phyloP scores from a whole-genome alignment of 306 rosid genomes.

The Castanea mollissima region DNA sequence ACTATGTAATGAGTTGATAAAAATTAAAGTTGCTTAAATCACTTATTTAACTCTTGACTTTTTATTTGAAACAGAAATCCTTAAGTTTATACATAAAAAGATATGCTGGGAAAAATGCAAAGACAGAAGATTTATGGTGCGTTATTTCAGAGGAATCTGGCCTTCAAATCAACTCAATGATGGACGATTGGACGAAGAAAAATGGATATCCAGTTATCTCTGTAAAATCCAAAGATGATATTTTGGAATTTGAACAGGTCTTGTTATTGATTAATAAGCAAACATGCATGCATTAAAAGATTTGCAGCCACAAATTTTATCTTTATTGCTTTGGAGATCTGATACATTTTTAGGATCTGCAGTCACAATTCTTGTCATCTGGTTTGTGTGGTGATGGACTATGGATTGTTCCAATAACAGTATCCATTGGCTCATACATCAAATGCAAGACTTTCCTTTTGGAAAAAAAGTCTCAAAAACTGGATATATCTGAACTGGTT shows the following conservation, averaged over 20 bases:
- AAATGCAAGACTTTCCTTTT: slow-evolving; percentile 40
- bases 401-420: slow-evolving; percentile 61
- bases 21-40: not conserved
- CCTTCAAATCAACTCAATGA: slow-evolving; percentile 41
- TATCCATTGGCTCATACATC: slow-evolving; percentile 48
- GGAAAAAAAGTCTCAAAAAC: slow-evolving; percentile 33
- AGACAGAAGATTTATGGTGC: slow-evolving; percentile 60
- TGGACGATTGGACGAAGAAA: slow-evolving; percentile 62
- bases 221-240: slow-evolving; percentile 35
- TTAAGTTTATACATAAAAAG: slow-evolving; percentile 45
- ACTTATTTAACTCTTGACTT: slow-evolving; percentile 4
- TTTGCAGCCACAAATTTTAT: not conserved
- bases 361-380: slow-evolving; percentile 53
- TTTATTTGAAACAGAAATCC: slow-evolving; percentile 47
- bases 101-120: slow-evolving; percentile 55
- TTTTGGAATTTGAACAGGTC: slow-evolving; percentile 61
- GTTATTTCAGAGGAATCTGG: slow-evolving; percentile 59
- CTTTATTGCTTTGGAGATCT: slow-evolving; percentile 7
- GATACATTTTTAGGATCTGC: slow-evolving; percentile 27
- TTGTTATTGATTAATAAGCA: slow-evolving; percentile 5
- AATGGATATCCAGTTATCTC: slow-evolving; percentile 63
- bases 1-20: not conserved
- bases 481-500: slow-evolving; percentile 45
- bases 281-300: not conserved
- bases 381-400: slow-evolving; percentile 39